Conservation (phyloP, 2,329 filamentous ascomycete genomes). For the Capronia americana region DNA sequence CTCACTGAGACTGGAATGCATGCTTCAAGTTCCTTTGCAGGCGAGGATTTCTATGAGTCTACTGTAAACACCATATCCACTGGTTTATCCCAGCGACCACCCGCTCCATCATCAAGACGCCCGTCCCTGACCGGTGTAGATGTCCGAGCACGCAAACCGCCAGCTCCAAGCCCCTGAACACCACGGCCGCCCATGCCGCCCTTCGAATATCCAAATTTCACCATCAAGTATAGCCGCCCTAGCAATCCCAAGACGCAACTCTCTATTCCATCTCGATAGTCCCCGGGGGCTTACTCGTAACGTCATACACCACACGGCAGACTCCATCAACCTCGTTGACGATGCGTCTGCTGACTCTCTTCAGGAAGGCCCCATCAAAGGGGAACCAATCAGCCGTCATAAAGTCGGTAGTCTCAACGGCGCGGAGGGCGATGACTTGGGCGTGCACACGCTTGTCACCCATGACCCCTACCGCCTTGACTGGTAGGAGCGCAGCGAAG, state of each 20-base stretch:
- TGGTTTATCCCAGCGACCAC: background rate
- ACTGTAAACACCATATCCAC: background rate
- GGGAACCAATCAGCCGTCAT: constrained; percentile 77
- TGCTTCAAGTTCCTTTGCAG: constrained; percentile 15
- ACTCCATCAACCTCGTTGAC: constrained; percentile 78
- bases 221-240: background rate
- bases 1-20: background rate
- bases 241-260: background rate
- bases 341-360: constrained; percentile 69
- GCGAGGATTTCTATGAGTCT: constrained; percentile 8
- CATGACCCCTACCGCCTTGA: constrained; percentile 70
- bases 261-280: constrained; percentile 75
- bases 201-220: background rate
- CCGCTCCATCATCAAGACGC: background rate
- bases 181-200: background rate
- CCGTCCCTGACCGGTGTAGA: background rate
- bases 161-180: background rate
- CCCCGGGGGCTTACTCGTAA: constrained; percentile 71
- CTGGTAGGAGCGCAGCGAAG: constrained; percentile 71
- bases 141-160: background rate
- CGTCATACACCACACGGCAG: constrained; percentile 65
- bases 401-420: constrained; percentile 69
- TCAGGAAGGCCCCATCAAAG: constrained; percentile 70
- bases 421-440: constrained; percentile 66
- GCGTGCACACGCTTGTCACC: constrained; percentile 73